Percentiles rank a stretch among this genome's conserved stretches.
These are phyloP conservation scores for Chlorella variabilis DNA, from an alignment of 163 green algal species.

Conservation along the genomic window DNA sequence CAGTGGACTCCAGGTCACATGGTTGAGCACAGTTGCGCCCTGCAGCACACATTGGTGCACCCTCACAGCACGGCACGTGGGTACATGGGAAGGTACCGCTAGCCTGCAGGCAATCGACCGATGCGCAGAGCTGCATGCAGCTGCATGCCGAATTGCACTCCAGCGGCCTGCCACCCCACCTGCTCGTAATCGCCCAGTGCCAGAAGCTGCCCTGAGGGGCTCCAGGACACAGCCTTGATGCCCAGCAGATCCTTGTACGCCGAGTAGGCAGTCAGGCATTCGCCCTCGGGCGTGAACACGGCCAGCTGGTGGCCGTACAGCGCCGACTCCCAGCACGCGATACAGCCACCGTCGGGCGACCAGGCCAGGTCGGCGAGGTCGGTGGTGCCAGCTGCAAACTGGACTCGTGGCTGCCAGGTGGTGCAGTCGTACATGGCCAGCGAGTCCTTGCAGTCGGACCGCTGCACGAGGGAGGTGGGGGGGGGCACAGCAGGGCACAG, in stretches of 20 bases:
- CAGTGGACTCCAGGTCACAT: slow-evolving; percentile 74
- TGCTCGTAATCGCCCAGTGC: slow-evolving; percentile 87
- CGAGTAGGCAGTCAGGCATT: slow-evolving; percentile 59
- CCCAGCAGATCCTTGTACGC: slow-evolving; percentile 78
- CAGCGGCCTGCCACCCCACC: slow-evolving; percentile 52
- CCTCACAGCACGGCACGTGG: no score
- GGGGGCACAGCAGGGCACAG: background rate
- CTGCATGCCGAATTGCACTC: no score
- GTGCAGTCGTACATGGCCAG: slow-evolving; percentile 63
- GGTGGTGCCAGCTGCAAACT: slow-evolving; percentile 59
- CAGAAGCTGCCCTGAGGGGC: slow-evolving; percentile 78
- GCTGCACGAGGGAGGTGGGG: slow-evolving; percentile 46
- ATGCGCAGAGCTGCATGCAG: no score
- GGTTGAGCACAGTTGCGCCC: slow-evolving; percentile 76
- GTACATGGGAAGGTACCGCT: no score
- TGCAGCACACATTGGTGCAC: slow-evolving; percentile 34
- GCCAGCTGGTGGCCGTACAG: slow-evolving; percentile 62
- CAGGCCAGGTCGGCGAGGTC: slow-evolving; percentile 83
- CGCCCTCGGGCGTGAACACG: slow-evolving; percentile 70
- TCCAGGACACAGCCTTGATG: slow-evolving; percentile 78
- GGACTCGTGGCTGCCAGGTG: slow-evolving; percentile 51
- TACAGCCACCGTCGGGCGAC: slow-evolving; percentile 73
- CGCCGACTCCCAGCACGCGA: slow-evolving; percentile 84
- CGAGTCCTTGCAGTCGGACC: slow-evolving; percentile 78
- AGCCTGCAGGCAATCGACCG: no score